Percentiles rank a stretch among this genome's conserved stretches.
Conservation (phyloP, 257 asterid genomes). For the Jasminum sambac region DNA sequence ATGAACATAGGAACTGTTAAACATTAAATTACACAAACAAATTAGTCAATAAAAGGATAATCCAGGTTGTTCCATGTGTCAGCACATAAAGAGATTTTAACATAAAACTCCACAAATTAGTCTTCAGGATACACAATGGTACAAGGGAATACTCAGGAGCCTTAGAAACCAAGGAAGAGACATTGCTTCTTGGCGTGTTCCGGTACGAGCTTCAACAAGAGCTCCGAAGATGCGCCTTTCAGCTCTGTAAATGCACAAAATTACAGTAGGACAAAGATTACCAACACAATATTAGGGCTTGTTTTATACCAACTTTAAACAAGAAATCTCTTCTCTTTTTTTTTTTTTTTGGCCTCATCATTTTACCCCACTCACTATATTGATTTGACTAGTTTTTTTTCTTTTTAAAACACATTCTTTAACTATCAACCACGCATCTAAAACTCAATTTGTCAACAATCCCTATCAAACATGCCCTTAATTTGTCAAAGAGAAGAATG, state of each 20-base stretch:
- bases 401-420: too few species aligned
- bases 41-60: not conserved
- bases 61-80: not conserved
- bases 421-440: too few species aligned
- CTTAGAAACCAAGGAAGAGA: conserved; percentile 37
- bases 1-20: not conserved
- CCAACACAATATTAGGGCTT: too few species aligned
- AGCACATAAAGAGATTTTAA: conserved; percentile 2
- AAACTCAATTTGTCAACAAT: too few species aligned
- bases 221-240: conserved; percentile 67
- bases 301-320: too few species aligned
- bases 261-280: not conserved
- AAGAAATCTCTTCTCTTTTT: too few species aligned
- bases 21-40: conserved; percentile 1
- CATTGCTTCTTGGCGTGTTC: conserved; percentile 77
- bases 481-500: not conserved
- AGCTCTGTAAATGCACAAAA: conserved; percentile 47
- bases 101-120: conserved; percentile 19
- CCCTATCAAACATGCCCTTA: too few species aligned
- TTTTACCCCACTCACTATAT: too few species aligned
- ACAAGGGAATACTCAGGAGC: conserved; percentile 23
- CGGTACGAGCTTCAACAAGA: conserved; percentile 62
- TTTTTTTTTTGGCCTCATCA: too few species aligned
- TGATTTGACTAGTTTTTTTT: too few species aligned
- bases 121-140: conserved; percentile 26